Evolutionary conservation across 768 basidiomycete genomes (phyloP), one percentile per base, ranked within the genome.

Genomic region (Pleurotus giganteus): DNA sequence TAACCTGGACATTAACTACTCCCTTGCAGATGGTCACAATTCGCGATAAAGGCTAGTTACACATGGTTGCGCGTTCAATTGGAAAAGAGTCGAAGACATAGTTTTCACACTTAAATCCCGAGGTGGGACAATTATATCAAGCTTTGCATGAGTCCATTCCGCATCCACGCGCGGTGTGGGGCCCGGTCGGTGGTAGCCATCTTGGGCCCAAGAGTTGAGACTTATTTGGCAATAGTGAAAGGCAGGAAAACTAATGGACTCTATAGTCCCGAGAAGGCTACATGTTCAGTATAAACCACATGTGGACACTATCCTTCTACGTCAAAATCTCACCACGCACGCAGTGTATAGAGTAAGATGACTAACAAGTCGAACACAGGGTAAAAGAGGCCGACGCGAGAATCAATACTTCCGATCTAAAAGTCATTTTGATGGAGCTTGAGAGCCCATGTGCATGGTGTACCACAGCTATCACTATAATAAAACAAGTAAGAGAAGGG

Each of bases 21-120:
- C 31, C n/a, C 49, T 37, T 51, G 29, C 34, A 51, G 34, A 51
- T 51, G 49, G 49, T 21, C 34, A 13, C 15, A n/a, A 15, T 37
- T 37, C 24, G 49, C 29, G 49, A 51, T 51, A 51, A 51, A 37
- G 34, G 31, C 11, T 24, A 28, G 29, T 7, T 36, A 39, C 49
- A 51, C 34, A 37, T 51, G 49, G 49, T 23, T 21, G n/a, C 34
- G 26, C 37, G 49, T 36, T 17, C n/a, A n/a, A 28, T n/a, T 26
- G 32, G 13, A 34, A 13, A 3, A 36, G 19, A 51, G 21, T 17
- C 15, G 46, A 15, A 24, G 43, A 24, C 13, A 13, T 28, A 15
- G n/a, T 17, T 51, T 51, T 51, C 49, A 51, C 49, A 26, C 31
- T 23, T 37, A 45, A 45, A 8, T 21, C 43, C 12, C 15, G 7